These are phyloP conservation scores for Pinus albicaulis DNA, from an alignment of 75 land plant species.

Conservation along the genomic window DNA sequence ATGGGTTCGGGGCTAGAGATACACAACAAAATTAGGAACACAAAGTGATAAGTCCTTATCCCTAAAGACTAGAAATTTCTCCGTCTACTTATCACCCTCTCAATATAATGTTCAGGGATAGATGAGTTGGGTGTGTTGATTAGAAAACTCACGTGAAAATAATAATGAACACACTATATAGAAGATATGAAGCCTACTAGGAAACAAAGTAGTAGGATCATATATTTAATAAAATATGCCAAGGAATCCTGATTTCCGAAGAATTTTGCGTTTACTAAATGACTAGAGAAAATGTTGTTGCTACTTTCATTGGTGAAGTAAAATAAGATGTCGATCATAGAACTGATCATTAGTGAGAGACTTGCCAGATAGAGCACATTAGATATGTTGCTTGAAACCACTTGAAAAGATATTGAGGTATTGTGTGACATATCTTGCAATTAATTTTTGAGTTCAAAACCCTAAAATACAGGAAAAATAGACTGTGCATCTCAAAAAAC, in stretches of 20 bases:
- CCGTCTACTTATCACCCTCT: constrained; percentile 40
- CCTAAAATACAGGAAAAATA: too few relatives aligned
- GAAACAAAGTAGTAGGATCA: constrained; percentile 57
- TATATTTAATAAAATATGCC: constrained; percentile 48
- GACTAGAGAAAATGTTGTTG: constrained; percentile 2
- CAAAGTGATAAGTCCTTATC: constrained; percentile 58
- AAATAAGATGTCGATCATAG: constrained; percentile 59
- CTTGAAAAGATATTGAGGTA: constrained; percentile 32
- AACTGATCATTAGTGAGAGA: constrained; percentile 57
- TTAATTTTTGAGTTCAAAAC: too few relatives aligned
- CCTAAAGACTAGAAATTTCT: constrained; percentile 70
- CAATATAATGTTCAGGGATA: constrained; percentile 37
- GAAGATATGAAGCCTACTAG: constrained; percentile 60
- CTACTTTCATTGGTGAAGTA: constrained; percentile 12
- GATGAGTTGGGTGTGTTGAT: constrained; percentile 45
- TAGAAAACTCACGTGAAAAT: constrained; percentile 62
- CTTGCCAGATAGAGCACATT: constrained; percentile 56
- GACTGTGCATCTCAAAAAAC: too few relatives aligned
- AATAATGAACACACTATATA: constrained; percentile 57
- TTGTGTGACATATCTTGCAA: constrained; percentile 24
- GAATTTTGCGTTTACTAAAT: constrained; percentile 2
- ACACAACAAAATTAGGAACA: constrained; percentile 69
- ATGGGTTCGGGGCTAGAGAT: constrained; percentile 78
- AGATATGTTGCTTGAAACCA: constrained; percentile 52
- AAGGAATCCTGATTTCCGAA: constrained; percentile 35